Percentiles rank a stretch among this genome's conserved stretches.
phyloP scores from a whole-genome alignment of 768 basidiomycete genomes.

The Auricularia sp. region DNA sequence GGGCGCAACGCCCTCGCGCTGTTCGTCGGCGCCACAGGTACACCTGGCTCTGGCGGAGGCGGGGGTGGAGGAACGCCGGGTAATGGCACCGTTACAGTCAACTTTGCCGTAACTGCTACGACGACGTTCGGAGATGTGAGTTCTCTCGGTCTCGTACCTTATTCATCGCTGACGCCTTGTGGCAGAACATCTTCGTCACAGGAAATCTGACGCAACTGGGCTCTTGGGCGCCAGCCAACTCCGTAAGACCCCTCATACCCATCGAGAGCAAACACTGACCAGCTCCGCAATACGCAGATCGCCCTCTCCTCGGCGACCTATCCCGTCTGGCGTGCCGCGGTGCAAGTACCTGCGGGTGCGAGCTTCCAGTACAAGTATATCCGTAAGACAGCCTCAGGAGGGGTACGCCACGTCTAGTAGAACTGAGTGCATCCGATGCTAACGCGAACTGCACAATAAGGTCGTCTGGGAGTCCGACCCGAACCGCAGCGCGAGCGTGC shows the following conservation, averaged over 20 bases:
- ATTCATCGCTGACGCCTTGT: not conserved
- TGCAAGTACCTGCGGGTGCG: slow-evolving; percentile 40
- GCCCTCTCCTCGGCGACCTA: slow-evolving; percentile 42
- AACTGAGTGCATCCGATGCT: slow-evolving; percentile 1
- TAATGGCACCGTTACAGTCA: slow-evolving; percentile 28
- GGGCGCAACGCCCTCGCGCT: slow-evolving; percentile 34
- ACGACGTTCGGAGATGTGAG: slow-evolving; percentile 49
- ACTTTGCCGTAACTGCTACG: slow-evolving; percentile 44
- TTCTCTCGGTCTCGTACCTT: not conserved
- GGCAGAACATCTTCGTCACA: slow-evolving; percentile 49
- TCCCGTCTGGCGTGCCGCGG: slow-evolving; percentile 44
- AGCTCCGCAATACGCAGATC: slow-evolving; percentile 25
- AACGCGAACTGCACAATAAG: slow-evolving; percentile 16
- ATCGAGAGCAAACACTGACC: not conserved
- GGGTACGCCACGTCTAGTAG: slow-evolving; percentile 22
- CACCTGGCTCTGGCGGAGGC: not conserved
- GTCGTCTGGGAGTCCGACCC: slow-evolving; percentile 56
- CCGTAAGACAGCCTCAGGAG: slow-evolving; percentile 42
- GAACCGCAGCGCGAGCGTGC: slow-evolving; percentile 39
- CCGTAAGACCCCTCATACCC: slow-evolving; percentile 27
- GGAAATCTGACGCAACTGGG: slow-evolving; percentile 49
- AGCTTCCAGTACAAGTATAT: slow-evolving; percentile 54
- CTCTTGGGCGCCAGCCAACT: slow-evolving; percentile 36
- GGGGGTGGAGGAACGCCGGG: not conserved
- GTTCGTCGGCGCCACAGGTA: slow-evolving; percentile 9